Conservation (phyloP, 2,329 filamentous ascomycete species). For the Nemania sp. region DNA sequence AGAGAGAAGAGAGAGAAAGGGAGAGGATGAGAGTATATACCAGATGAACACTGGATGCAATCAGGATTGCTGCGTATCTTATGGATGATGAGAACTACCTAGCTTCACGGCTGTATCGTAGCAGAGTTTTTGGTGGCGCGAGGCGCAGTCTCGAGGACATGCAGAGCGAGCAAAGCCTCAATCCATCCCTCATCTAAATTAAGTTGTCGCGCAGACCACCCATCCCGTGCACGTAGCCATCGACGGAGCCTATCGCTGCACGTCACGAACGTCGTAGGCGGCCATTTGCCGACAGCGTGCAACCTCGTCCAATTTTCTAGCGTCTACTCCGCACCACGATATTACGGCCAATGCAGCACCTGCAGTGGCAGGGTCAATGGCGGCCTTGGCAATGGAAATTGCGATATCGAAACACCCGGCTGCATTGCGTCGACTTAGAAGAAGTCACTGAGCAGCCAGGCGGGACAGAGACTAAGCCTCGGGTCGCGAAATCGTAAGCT, state of each 20-base stretch:
- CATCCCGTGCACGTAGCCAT: constrained; percentile 29
- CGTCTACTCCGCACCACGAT: constrained; percentile 15
- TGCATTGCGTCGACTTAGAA: background rate
- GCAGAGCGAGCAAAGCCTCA: constrained; percentile 16
- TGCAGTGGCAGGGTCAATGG: constrained; percentile 2
- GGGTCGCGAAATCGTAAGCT: background rate
- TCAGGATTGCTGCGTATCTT: background rate
- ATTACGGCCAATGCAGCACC: constrained; percentile 10
- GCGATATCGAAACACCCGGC: background rate
- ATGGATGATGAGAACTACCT: background rate
- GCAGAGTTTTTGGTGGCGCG: background rate
- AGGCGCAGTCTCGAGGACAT: constrained; percentile 4
- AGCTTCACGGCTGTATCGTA: constrained; percentile 1
- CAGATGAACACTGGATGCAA: background rate
- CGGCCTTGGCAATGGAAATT: background rate
- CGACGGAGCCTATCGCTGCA: constrained; percentile 32
- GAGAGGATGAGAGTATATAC: background rate
- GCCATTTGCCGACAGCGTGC: constrained; percentile 31
- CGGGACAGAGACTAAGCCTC: background rate
- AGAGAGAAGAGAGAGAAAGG: background rate
- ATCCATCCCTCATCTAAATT: constrained; percentile 18
- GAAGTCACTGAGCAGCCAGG: background rate
- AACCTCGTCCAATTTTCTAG: constrained; percentile 27
- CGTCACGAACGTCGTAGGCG: constrained; percentile 29
- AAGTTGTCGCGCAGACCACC: constrained; percentile 28